Percentiles rank a stretch among this genome's conserved stretches.
These are phyloP conservation scores for Cystobasidium sp. DNA, from an alignment of 1,284 basidiomycete species.

Conservation along the genomic window DNA sequence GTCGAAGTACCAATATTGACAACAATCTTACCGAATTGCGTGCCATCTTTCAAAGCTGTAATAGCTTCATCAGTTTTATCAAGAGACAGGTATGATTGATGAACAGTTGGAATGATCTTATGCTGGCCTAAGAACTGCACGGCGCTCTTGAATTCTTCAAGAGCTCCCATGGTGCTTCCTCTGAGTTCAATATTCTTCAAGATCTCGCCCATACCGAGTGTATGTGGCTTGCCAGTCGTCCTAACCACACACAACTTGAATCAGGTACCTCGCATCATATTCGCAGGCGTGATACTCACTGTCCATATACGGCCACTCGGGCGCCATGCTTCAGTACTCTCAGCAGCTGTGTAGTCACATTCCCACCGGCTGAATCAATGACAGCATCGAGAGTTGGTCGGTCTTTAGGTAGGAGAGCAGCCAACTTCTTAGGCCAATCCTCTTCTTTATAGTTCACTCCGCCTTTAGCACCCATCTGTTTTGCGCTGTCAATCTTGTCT, in stretches of 20 bases:
- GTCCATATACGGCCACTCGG: constrained; percentile 37
- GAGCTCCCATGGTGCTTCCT: constrained; percentile 80
- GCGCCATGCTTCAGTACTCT: constrained; percentile 72
- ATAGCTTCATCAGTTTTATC: constrained; percentile 73
- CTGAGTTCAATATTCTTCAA: constrained; percentile 74
- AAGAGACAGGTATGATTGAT: constrained; percentile 72
- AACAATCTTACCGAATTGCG: constrained; percentile 78
- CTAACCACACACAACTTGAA: constrained; percentile 59
- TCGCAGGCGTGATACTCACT: constrained; percentile 62
- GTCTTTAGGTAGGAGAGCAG: constrained; percentile 61
- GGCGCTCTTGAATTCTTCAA: constrained; percentile 71
- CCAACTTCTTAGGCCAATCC: constrained; percentile 69
- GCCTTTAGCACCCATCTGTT: constrained; percentile 71
- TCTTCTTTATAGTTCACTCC: constrained; percentile 76
- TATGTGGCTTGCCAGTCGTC: constrained; percentile 67
- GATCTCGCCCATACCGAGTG: constrained; percentile 79
- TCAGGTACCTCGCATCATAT: constrained; percentile 60
- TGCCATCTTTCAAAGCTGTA: constrained; percentile 64
- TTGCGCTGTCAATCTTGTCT: constrained; percentile 72
- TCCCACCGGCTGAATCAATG: constrained; percentile 79
- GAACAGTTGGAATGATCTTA: constrained; percentile 72
- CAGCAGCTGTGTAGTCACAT: constrained; percentile 67
- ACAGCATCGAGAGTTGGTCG: constrained; percentile 67
- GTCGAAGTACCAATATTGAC: constrained; percentile 55
- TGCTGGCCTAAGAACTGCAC: constrained; percentile 72